Evolutionary conservation across 2,329 filamentous ascomycete genomes (phyloP).

Genomic region (Trichophyton rubrum): DNA sequence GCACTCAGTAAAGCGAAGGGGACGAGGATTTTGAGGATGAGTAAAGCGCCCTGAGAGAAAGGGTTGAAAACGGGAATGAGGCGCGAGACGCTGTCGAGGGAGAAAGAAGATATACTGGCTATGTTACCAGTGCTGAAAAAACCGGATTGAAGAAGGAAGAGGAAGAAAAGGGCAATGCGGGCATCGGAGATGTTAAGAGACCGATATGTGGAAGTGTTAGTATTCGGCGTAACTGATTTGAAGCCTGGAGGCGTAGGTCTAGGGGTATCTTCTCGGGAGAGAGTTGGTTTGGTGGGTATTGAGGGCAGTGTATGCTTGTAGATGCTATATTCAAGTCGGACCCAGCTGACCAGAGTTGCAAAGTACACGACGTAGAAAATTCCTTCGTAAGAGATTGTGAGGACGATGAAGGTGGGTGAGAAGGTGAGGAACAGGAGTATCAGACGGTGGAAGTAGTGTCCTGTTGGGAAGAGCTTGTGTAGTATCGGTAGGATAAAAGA

Average conservation of each 20-base stretch:
- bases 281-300: neutral
- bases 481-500: slow-evolving; percentile 69
- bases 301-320: slow-evolving; percentile 33
- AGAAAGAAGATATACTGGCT: slow-evolving; percentile 86
- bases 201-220: slow-evolving; percentile 38
- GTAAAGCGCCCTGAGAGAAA: slow-evolving; percentile 75
- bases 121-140: slow-evolving; percentile 98
- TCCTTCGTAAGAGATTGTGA: slow-evolving; percentile 94
- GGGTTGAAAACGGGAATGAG: slow-evolving; percentile 88
- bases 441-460: slow-evolving; percentile 79
- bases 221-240: neutral
- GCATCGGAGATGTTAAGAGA: slow-evolving; percentile 69
- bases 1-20: slow-evolving; percentile 88
- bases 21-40: slow-evolving; percentile 81
- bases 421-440: slow-evolving; percentile 85
- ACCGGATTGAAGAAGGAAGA: slow-evolving; percentile 83
- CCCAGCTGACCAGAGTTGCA: slow-evolving; percentile 71
- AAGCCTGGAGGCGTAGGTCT: slow-evolving; percentile 8
- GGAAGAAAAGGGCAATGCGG: slow-evolving; percentile 84
- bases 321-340: slow-evolving; percentile 74
- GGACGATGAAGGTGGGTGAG: slow-evolving; percentile 83
- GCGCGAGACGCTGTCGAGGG: slow-evolving; percentile 74
- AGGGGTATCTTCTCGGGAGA: slow-evolving; percentile 1
- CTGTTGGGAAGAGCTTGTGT: slow-evolving; percentile 69
- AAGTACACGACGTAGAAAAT: slow-evolving; percentile 91